Percentiles rank a stretch among this genome's conserved stretches.
Evolutionary conservation across 805 yeast species (phyloP).

Genomic region (Spathaspora sp.): DNA sequence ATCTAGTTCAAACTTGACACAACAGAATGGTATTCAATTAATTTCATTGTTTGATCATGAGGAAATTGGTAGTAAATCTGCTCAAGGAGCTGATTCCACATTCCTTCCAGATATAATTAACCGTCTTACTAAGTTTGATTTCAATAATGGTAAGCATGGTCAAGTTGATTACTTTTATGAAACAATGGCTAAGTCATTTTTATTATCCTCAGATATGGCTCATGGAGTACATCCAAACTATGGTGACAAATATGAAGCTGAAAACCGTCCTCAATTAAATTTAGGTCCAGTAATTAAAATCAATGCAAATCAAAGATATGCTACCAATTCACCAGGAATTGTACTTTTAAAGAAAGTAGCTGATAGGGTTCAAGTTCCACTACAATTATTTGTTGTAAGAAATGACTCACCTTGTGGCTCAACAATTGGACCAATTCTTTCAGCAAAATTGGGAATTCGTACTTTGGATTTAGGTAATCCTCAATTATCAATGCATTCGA

Average conservation of each 20-base stretch:
- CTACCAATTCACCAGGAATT: constrained; percentile 89
- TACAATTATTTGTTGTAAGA: constrained; percentile 89
- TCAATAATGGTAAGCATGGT: constrained; percentile 14
- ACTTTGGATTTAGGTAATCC: constrained; percentile 91
- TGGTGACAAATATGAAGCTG: constrained; percentile 65
- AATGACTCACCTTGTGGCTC: constrained; percentile 95
- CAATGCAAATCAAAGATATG: constrained; percentile 93
- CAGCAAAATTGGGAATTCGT: constrained; percentile 82
- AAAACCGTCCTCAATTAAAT: constrained; percentile 79
- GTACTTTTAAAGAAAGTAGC: constrained; percentile 75
- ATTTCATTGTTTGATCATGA: constrained; percentile 92
- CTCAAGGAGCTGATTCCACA: constrained; percentile 95
- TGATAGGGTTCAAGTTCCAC: constrained; percentile 63
- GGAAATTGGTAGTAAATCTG: constrained; percentile 89
- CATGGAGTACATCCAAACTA: constrained; percentile 97
- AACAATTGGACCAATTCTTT: constrained; percentile 91
- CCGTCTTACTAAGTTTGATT: constrained; percentile 49
- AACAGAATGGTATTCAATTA: constrained; percentile 61
- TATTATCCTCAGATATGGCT: constrained; percentile 92
- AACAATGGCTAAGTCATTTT: constrained; percentile 72
- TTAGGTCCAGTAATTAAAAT: constrained; percentile 90
- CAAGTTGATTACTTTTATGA: constrained; percentile 39
- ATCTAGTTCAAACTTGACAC: constrained; percentile 40
- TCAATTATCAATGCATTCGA: constrained; percentile 89
- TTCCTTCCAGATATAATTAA: constrained; percentile 76